phyloP scores from a whole-genome alignment of 371 early-diverging fungal species.

The Thermomucor indicae-seudaticae region DNA sequence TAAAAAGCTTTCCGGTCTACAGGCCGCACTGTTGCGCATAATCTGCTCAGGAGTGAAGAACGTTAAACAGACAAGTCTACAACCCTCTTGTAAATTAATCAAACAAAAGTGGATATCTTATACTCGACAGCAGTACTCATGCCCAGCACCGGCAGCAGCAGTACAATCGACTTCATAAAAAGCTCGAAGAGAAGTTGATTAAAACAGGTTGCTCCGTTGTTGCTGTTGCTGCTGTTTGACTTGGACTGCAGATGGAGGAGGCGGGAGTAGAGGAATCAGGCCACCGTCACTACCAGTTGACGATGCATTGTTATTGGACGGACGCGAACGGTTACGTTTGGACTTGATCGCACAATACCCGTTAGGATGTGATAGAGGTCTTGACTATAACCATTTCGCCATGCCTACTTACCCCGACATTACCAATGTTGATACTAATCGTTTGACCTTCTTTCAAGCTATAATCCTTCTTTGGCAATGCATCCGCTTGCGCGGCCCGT shows the following conservation, averaged over 20 bases:
- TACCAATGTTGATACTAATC: constrained; percentile 73
- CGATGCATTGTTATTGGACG: neutral
- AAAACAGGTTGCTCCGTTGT: too few relatives aligned
- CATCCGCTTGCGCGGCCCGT: constrained; percentile 39
- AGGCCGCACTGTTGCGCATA: too few relatives aligned
- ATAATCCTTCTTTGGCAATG: constrained; percentile 71
- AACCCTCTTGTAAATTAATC: too few relatives aligned
- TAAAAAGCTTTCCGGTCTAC: too few relatives aligned
- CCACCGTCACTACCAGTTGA: constrained; percentile 9
- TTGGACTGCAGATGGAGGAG: constrained; percentile 53
- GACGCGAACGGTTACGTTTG: neutral
- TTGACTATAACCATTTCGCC: neutral
- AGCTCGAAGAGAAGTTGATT: too few relatives aligned
- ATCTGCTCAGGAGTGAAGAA: too few relatives aligned
- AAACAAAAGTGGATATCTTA: too few relatives aligned
- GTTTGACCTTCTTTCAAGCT: constrained; percentile 85
- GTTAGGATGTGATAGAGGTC: neutral
- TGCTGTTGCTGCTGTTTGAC: constrained; percentile 50
- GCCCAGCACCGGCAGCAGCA: too few relatives aligned
- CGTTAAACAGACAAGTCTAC: too few relatives aligned
- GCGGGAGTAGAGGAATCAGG: constrained; percentile 41
- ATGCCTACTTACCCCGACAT: constrained; percentile 39
- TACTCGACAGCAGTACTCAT: too few relatives aligned
- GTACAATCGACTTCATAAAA: too few relatives aligned
- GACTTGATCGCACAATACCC: neutral